phyloP scores from a whole-genome alignment of 495 filamentous ascomycete genomes.

The Copromyces sp. region DNA sequence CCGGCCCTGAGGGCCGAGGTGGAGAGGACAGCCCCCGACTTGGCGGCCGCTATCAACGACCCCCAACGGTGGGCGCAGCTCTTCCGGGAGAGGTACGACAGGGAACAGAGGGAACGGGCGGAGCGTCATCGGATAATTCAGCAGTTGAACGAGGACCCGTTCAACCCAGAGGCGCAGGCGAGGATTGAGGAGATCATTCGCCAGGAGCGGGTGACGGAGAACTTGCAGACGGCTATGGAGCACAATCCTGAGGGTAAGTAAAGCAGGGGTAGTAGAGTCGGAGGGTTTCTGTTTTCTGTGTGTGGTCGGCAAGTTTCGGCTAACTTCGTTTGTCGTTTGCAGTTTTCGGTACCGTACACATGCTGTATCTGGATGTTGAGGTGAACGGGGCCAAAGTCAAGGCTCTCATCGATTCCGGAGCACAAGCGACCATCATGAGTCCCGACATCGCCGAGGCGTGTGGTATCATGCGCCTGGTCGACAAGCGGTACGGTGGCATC shows the following conservation, averaged over 20 bases:
- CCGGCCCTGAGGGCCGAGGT: slow-evolving; percentile 60
- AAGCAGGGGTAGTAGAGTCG: neutral
- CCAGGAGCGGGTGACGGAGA: slow-evolving; percentile 85
- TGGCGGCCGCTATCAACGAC: slow-evolving; percentile 71
- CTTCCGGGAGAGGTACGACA: slow-evolving; percentile 51
- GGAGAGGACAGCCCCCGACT: slow-evolving; percentile 56
- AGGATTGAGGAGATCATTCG: slow-evolving; percentile 95
- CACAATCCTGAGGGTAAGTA: slow-evolving; percentile 84
- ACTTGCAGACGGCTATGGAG: slow-evolving; percentile 90
- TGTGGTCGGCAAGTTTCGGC: neutral
- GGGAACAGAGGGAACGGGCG: slow-evolving; percentile 57
- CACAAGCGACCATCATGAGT: slow-evolving; percentile 98
- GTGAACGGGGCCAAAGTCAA: slow-evolving; percentile 89
- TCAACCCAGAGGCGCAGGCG: slow-evolving; percentile 81
- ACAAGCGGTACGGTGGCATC: slow-evolving; percentile 81
- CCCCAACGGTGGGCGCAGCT: slow-evolving; percentile 62
- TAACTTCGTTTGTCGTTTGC: neutral
- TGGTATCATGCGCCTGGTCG: slow-evolving; percentile 95
- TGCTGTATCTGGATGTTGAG: slow-evolving; percentile 93
- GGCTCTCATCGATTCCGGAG: slow-evolving; percentile 95
- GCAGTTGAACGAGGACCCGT: slow-evolving; percentile 77
- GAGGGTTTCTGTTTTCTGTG: neutral
- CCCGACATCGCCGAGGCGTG: slow-evolving; percentile 81
- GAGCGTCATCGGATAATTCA: slow-evolving; percentile 72
- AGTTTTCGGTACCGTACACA: slow-evolving; percentile 89